Evolutionary conservation across 78 protist species (phyloP).

Genomic region (Dictyostelium capitatum): DNA sequence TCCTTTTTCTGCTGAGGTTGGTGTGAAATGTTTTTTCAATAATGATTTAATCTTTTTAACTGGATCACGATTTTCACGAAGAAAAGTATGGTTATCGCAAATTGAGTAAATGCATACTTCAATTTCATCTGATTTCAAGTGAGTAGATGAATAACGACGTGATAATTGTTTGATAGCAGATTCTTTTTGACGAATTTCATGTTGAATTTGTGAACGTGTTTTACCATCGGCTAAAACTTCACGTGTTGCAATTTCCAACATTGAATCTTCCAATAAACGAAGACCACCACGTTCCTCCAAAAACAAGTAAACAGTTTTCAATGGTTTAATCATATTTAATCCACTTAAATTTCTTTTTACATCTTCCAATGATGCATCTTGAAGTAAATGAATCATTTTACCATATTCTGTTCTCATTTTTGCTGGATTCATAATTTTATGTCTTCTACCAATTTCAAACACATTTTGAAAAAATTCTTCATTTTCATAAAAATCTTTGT

Average conservation of each 20-base stretch:
- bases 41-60: constrained; percentile 66
- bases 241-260: constrained; percentile 85
- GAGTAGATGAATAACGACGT: constrained; percentile 38
- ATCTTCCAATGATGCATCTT: constrained; percentile 80
- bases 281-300: constrained; percentile 49
- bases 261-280: constrained; percentile 75
- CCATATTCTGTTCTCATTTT: constrained; percentile 92
- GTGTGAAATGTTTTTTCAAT: constrained; percentile 76
- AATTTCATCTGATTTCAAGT: constrained; percentile 44
- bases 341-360: constrained; percentile 52
- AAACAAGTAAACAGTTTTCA: constrained; percentile 86
- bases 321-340: constrained; percentile 67
- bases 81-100: constrained; percentile 89
- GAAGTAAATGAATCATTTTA: constrained; percentile 91
- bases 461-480: constrained; percentile 84
- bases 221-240: constrained; percentile 72
- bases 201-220: constrained; percentile 40
- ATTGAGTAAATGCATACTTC: constrained; percentile 87
- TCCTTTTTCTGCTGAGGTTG: constrained; percentile 31
- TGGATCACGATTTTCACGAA: constrained; percentile 74
- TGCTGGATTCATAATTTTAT: constrained; percentile 96
- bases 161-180: constrained; percentile 85
- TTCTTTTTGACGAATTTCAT: constrained; percentile 87
- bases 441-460: constrained; percentile 94
- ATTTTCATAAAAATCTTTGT: constrained; percentile 84